Conservation (phyloP, 257 asterid species). For the Penstemon newberryi region DNA sequence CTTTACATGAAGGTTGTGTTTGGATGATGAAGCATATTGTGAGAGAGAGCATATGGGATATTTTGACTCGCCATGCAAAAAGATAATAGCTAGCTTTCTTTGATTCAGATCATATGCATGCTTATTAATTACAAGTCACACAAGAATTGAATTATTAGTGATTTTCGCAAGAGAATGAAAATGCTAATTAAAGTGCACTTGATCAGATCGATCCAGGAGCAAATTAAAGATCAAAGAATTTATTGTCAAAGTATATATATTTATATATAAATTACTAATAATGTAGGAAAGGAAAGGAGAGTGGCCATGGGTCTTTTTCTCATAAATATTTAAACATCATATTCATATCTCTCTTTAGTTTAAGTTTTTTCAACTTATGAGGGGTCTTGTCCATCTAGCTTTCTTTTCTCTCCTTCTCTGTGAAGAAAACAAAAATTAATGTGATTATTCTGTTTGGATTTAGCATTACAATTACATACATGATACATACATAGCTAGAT, state of each 20-base stretch:
- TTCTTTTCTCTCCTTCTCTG: slow-evolving; percentile 40
- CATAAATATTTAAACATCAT: no score
- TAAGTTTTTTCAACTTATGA: not conserved
- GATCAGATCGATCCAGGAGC: slow-evolving; percentile 26
- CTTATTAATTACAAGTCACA: no score
- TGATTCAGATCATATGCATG: no score
- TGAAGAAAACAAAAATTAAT: slow-evolving; percentile 40
- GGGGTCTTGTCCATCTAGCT: slow-evolving; percentile 28
- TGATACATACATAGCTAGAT: no score
- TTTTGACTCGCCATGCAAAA: slow-evolving; percentile 82
- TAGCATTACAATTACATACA: slow-evolving; percentile 23
- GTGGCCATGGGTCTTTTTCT: no score
- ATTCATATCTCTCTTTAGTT: no score
- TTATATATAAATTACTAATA: no score
- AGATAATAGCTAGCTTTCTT: not conserved
- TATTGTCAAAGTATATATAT: slow-evolving; percentile 41
- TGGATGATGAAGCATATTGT: slow-evolving; percentile 50
- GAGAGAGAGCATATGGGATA: slow-evolving; percentile 54
- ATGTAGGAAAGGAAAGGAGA: no score
- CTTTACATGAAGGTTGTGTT: slow-evolving; percentile 56
- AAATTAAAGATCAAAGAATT: slow-evolving; percentile 44
- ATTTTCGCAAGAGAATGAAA: no score
- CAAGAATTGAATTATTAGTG: no score
- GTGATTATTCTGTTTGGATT: slow-evolving; percentile 44
- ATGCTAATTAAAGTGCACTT: not conserved